Evolutionary conservation across 192 early-diverging fungal genomes (phyloP).

Genomic region (Coemansia sp.): DNA sequence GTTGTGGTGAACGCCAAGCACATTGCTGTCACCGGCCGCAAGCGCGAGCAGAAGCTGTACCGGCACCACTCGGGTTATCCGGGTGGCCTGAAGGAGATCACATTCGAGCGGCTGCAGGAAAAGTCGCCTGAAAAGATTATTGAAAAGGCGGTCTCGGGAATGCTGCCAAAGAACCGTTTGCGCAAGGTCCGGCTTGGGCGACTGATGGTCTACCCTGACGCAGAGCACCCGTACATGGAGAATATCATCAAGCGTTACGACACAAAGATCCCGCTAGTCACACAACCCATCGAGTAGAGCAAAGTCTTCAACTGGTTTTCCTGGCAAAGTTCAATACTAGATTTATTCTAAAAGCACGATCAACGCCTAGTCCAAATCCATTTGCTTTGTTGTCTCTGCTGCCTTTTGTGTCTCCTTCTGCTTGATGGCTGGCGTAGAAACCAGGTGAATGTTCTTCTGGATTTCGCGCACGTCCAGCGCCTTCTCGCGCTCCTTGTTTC

Average conservation of each 20-base stretch:
- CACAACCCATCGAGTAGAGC: conserved; percentile 22
- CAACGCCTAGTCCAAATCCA: conserved; percentile 38
- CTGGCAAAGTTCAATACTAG: not conserved
- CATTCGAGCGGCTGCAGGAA: conserved; percentile 67
- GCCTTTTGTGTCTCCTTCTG: conserved; percentile 40
- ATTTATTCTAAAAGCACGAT: not conserved
- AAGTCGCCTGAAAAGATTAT: conserved; percentile 77
- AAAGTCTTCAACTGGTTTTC: not conserved
- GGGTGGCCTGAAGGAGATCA: conserved; percentile 79
- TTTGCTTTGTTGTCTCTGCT: conserved; percentile 43
- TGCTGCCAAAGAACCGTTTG: conserved; percentile 92
- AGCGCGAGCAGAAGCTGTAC: conserved; percentile 82
- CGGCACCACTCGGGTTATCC: conserved; percentile 80
- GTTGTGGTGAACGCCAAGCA: conserved; percentile 90
- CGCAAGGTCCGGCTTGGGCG: conserved; percentile 72
- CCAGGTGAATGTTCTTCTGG: conserved; percentile 85
- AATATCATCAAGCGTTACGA: conserved; percentile 84
- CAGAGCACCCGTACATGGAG: conserved; percentile 76
- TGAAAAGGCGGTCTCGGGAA: conserved; percentile 87
- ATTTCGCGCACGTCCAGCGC: conserved; percentile 70
- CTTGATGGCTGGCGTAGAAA: conserved; percentile 48
- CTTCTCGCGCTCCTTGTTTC: conserved; percentile 79
- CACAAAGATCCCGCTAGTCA: conserved; percentile 50
- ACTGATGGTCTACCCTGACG: conserved; percentile 78
- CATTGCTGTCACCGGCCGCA: conserved; percentile 75